Evolutionary conservation across 805 yeast genomes (phyloP).

Genomic region (Ogataea salicorniae): DNA sequence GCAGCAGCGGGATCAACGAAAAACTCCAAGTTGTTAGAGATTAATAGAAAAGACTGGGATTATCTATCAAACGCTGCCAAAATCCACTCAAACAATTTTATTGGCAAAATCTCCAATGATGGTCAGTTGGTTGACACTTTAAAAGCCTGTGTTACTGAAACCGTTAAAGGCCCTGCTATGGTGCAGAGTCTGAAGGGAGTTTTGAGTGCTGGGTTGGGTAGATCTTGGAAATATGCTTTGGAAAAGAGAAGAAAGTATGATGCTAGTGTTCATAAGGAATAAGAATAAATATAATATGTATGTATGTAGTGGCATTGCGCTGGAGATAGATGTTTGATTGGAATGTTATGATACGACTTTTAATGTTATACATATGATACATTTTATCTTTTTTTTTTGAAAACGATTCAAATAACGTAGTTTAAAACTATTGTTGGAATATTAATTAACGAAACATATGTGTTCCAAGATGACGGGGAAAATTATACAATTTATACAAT

Average conservation of each 20-base stretch:
- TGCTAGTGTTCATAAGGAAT: not conserved
- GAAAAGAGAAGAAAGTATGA: slow-evolving; percentile 51
- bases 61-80: slow-evolving; percentile 23
- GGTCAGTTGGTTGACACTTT: slow-evolving; percentile 30
- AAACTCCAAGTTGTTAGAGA: slow-evolving; percentile 13
- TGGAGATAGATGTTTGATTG: no score
- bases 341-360: no score
- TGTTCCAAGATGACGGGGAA: no score
- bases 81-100: slow-evolving; percentile 30
- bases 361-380: no score
- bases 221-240: slow-evolving; percentile 67
- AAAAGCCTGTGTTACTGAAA: slow-evolving; percentile 40
- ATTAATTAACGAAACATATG: no score
- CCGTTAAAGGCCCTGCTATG: slow-evolving; percentile 65
- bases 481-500: no score
- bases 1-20: not conserved
- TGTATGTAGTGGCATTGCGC: no score
- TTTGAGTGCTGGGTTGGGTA: slow-evolving; percentile 76
- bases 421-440: no score
- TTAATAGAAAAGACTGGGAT: slow-evolving; percentile 32
- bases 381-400: no score
- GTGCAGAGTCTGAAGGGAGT: slow-evolving; percentile 79
- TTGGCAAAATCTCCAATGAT: slow-evolving; percentile 40
- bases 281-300: no score
- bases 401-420: no score